These are phyloP conservation scores for Jackrogersella minutella DNA, from an alignment of 495 filamentous ascomycete genomes.

Conservation along the genomic window DNA sequence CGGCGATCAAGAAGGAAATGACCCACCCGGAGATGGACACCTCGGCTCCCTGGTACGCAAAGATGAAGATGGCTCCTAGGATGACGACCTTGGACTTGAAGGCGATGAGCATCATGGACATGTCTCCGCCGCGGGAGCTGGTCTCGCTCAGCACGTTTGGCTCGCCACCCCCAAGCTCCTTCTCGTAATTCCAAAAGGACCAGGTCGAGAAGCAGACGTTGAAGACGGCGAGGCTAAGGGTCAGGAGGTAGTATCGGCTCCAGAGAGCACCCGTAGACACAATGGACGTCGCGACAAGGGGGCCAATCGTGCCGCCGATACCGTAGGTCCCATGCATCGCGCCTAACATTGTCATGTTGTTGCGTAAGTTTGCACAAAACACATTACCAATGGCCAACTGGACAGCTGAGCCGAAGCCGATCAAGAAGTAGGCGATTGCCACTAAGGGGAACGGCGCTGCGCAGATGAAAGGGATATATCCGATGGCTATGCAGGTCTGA, in stretches of 20 bases:
- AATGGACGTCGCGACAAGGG: conserved; percentile 74
- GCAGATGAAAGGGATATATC: conserved; percentile 69
- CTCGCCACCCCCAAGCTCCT: conserved; percentile 46
- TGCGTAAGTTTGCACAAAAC: conserved; percentile 73
- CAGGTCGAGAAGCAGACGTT: conserved; percentile 60
- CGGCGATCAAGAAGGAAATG: conserved; percentile 77
- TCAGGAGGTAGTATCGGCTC: conserved; percentile 68
- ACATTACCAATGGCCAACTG: conserved; percentile 77
- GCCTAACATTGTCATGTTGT: conserved; percentile 68
- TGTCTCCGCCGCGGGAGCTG: conserved; percentile 7
- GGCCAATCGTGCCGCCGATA: conserved; percentile 72
- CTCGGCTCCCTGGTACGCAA: conserved; percentile 82
- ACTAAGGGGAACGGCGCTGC: conserved; percentile 74
- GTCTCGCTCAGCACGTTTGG: conserved; percentile 10
- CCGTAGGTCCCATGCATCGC: conserved; percentile 75
- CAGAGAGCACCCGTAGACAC: conserved; percentile 60
- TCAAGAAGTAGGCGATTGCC: conserved; percentile 68
- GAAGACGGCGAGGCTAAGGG: conserved; percentile 58
- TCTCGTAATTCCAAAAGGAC: conserved; percentile 66
- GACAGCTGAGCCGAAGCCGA: conserved; percentile 72
- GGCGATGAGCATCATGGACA: conserved; percentile 48
- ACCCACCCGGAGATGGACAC: conserved; percentile 84
- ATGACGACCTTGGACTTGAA: conserved; percentile 69
- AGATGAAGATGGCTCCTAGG: conserved; percentile 78
- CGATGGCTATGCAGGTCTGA: conserved; percentile 56